phyloP scores from a whole-genome alignment of 495 filamentous ascomycete species.

The Xylaria curta region DNA sequence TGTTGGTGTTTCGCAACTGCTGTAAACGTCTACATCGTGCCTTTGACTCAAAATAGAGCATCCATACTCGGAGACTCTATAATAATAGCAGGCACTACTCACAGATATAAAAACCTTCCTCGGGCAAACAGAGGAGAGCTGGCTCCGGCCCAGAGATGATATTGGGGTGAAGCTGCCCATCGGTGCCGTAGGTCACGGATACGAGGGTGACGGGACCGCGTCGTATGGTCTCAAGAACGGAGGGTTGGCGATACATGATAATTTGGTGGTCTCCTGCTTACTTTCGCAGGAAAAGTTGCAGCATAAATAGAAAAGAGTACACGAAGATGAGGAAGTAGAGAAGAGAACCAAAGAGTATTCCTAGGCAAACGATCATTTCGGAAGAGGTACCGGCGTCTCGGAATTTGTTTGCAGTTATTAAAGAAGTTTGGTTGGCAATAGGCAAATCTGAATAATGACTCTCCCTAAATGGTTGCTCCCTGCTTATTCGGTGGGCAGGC shows the following conservation, averaged over 20 bases:
- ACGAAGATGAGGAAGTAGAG: not conserved
- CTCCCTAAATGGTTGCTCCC: not conserved
- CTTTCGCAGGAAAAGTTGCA: not conserved
- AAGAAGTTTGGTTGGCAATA: not conserved
- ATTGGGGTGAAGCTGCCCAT: slow-evolving; percentile 22
- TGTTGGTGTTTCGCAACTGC: not conserved
- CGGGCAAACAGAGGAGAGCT: slow-evolving; percentile 14
- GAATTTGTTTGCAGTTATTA: not conserved
- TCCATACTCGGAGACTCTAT: too few relatives aligned
- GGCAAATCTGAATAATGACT: not conserved
- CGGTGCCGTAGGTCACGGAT: slow-evolving; percentile 3
- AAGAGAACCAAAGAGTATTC: not conserved
- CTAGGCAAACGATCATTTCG: not conserved
- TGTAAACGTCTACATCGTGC: not conserved
- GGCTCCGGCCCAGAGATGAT: slow-evolving; percentile 20
- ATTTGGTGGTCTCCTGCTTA: not conserved
- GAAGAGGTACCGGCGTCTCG: not conserved
- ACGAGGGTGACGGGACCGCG: slow-evolving; percentile 24
- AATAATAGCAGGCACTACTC: not conserved
- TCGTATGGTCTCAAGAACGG: slow-evolving; percentile 22
- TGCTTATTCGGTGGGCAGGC: not conserved
- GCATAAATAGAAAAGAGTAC: too few relatives aligned
- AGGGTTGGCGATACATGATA: not conserved
- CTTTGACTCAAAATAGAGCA: not conserved
- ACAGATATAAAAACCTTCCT: slow-evolving; percentile 34